Evolutionary conservation across 805 yeast genomes (phyloP), one percentile per base, ranked within the genome.

Genomic region (Suhomyces xylopsoci): DNA sequence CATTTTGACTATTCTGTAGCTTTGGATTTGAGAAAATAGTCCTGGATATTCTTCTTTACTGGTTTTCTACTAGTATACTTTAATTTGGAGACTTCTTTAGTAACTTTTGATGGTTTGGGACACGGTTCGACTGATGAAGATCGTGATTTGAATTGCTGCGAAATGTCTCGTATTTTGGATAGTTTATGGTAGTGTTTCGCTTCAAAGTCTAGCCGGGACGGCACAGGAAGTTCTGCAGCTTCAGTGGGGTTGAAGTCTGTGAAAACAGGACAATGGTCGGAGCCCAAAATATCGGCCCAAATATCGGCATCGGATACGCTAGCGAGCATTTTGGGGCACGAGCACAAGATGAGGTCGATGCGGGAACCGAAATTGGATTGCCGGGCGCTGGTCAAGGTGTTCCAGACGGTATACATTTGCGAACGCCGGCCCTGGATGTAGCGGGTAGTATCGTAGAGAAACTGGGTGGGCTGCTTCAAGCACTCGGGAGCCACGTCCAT

Each of bases 211-310:
- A 65, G 49, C 42, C 54, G 36, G 8, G 47, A 9, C 6, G 9
- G 20, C 10, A 12, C 9, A 3, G 8, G 8, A 12, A 8, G 46
- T 17, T 30, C 44, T 19, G 53, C 49, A 5, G 17, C 38, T 47
- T 25, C 22, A 14, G 5, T 19, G 30, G 47, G 45, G 6, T 61
- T 70, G 44, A 91, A 62, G 65, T 90, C 97, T 1, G 90, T 78
- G 62, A 67, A 90, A 0, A 90, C 82, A 0, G 99, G 99, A 67
- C 98, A 93, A 68, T 93, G 99, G 66, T 93, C 99, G 0, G 97
- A 90, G 0, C 99, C 99, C 65, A 80, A 72, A 1, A 92, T 61
- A 44, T 77, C 77, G 0, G 90, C 85, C 79, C 88, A 79, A n/a
- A 88, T 88, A 55, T 79, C 79, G 0, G 83, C 78, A 44, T 75